Evolutionary conservation across 108 stramenopile genomes (phyloP).

Genomic region (Fistulifera solaris): DNA sequence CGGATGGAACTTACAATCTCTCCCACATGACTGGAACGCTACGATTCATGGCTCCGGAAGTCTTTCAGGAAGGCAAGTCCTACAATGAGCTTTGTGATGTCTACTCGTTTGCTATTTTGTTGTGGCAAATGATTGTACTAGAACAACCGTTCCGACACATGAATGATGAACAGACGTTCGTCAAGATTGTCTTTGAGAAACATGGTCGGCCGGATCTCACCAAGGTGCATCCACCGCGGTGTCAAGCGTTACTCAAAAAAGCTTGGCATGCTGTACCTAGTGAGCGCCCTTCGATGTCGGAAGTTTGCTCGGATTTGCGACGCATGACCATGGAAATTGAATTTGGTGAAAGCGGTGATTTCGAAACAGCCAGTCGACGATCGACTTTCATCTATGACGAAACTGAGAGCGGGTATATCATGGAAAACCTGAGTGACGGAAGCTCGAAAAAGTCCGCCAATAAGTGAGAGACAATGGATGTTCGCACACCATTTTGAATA

Average conservation of each 20-base stretch:
- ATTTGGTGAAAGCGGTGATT: no score
- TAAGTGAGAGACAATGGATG: no score
- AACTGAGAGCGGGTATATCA: no score
- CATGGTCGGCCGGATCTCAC: neutral
- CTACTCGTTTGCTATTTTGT: conserved; percentile 68
- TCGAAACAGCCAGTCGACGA: no score
- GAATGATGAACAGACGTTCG: conserved; percentile 5
- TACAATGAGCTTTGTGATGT: conserved; percentile 79
- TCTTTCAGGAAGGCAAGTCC: conserved; percentile 39
- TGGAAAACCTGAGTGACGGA: no score
- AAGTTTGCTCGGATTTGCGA: neutral
- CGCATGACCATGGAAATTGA: no score
- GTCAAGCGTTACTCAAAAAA: conserved; percentile 16
- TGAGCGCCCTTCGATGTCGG: conserved; percentile 27
- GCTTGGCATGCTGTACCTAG: conserved; percentile 27
- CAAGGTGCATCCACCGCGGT: neutral
- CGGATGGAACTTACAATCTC: conserved; percentile 21
- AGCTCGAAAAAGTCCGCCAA: no score
- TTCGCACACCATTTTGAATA: no score
- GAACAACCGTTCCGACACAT: conserved; percentile 41
- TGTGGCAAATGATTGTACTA: conserved; percentile 59
- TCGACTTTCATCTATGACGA: no score
- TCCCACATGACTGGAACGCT: conserved; percentile 37
- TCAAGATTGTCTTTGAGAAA: conserved; percentile 23
- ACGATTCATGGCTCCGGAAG: conserved; percentile 26